Evolutionary conservation across 805 yeast genomes (phyloP), one percentile per base, ranked within the genome.

Genomic region (Kurtzmaniella fragi): DNA sequence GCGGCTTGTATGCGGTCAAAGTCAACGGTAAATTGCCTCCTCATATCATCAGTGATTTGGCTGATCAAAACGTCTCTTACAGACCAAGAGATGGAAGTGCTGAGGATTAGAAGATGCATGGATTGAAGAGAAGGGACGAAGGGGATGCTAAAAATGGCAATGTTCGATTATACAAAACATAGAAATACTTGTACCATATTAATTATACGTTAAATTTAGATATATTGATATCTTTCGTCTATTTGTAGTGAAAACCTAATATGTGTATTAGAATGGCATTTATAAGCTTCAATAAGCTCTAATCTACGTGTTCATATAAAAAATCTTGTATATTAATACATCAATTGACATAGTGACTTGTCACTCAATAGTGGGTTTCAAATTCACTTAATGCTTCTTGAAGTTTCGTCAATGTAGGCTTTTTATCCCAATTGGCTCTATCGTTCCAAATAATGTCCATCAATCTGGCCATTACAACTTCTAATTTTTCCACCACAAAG

Each of bases 1-100:
- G 95, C 1, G 99, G 98, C 0, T 59, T 91, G 50, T 89, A 93
- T 52, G 99, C 99, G 1, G 95, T 90, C 25, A 86, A 91, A 54
- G 91, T 93, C 5, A 83, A 80, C 49, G 99, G 99, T 28, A 81
- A 87, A 51, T 67, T 93, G 36, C 97, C 98, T 1, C 86, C 84
- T 6, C 96, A 91, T 47, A 79, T 88, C 28, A 75, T 84, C 6
- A 79, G 76, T 32, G 84, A 82, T 39, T 67, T 93, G 54, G 82
- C 80, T 31, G 75, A 75, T 12, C 84, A 82, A 48, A 87, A 86
- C n/a, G 75, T 85, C 32, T 78, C 78, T 39, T 93, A 93, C 62
- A 77, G 97, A 45, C 98, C 99, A 28, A 76, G 99, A 61, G 99
- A 93, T 59, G 99, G 99, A 28, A 75, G 84, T 61, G 90, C 81